phyloP scores from a whole-genome alignment of 208 protist genomes.

The Blastocrithidia nonstop region DNA sequence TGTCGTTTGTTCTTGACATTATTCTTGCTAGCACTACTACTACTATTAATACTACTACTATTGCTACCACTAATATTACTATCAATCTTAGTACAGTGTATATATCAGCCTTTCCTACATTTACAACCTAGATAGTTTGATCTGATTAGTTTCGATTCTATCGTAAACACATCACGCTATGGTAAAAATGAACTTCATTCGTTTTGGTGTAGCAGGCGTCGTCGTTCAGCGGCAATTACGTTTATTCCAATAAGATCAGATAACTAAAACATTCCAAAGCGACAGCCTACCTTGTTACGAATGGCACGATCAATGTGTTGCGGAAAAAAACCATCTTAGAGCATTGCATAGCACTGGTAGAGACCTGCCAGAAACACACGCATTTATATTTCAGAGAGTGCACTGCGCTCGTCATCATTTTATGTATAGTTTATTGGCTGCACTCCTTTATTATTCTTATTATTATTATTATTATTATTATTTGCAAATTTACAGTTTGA shows the following conservation, averaged over 20 bases:
- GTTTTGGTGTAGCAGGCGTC: not conserved
- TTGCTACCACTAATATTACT: slow-evolving; percentile 28
- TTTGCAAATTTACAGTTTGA: too few species aligned
- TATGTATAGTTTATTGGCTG: slow-evolving; percentile 26
- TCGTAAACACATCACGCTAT: not conserved
- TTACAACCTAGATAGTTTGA: not conserved
- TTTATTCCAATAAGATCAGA: slow-evolving; percentile 79
- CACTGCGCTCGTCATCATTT: slow-evolving; percentile 20
- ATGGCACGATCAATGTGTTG: slow-evolving; percentile 63
- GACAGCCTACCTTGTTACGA: slow-evolving; percentile 39
- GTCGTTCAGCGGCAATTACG: slow-evolving; percentile 13
- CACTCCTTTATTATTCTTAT: slow-evolving; percentile 1
- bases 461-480: slow-evolving; percentile 2
- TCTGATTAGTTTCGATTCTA: not conserved
- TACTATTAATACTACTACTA: too few species aligned
- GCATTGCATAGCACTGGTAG: slow-evolving; percentile 51
- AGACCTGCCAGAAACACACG: slow-evolving; percentile 50
- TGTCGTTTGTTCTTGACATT: too few species aligned
- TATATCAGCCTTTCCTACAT: not conserved
- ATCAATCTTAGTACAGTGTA: not conserved
- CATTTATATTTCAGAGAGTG: slow-evolving; percentile 51
- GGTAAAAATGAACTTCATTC: slow-evolving; percentile 5
- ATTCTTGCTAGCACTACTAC: too few species aligned
- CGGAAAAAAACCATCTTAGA: slow-evolving; percentile 72
- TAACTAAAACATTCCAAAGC: slow-evolving; percentile 60